These are phyloP conservation scores for Xerophyta viscosa DNA, from an alignment of 106 monocot genomes.

Conservation along the genomic window DNA sequence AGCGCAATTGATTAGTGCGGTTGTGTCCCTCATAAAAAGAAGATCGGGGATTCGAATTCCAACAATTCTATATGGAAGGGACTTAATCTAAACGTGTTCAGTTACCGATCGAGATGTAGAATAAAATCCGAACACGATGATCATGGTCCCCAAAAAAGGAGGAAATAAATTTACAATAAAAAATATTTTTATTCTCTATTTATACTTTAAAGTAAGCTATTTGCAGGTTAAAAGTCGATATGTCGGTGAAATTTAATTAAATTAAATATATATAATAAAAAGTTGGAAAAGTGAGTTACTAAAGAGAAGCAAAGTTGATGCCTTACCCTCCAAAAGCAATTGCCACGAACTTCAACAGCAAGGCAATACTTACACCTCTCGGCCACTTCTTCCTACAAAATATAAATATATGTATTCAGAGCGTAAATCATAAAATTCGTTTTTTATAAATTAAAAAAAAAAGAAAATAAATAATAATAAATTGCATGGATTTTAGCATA, in stretches of 20 bases:
- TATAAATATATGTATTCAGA: too few relatives aligned
- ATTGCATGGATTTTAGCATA: too few relatives aligned
- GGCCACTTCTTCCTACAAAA: constrained; percentile 68
- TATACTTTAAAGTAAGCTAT: not conserved
- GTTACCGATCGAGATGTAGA: too few relatives aligned
- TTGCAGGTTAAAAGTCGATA: too few relatives aligned
- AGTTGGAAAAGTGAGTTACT: too few relatives aligned
- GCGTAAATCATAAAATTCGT: too few relatives aligned
- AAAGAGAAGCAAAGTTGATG: not conserved
- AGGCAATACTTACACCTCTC: constrained; percentile 6
- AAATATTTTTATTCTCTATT: not conserved
- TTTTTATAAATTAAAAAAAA: not conserved
- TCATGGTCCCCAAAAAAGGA: not conserved
- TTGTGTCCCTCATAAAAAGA: too few relatives aligned
- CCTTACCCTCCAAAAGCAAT: constrained; percentile 40
- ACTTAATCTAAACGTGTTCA: too few relatives aligned
- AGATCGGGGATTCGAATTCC: too few relatives aligned
- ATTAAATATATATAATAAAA: not conserved
- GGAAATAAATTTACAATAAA: not conserved
- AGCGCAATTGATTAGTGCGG: too few relatives aligned
- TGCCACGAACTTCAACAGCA: constrained; percentile 26
- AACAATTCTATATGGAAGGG: too few relatives aligned
- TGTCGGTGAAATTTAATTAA: not conserved
- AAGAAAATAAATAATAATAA: not conserved
- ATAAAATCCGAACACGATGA: too few relatives aligned